Conservation (phyloP, 495 filamentous ascomycete species). For the Penicillium desertorum region DNA sequence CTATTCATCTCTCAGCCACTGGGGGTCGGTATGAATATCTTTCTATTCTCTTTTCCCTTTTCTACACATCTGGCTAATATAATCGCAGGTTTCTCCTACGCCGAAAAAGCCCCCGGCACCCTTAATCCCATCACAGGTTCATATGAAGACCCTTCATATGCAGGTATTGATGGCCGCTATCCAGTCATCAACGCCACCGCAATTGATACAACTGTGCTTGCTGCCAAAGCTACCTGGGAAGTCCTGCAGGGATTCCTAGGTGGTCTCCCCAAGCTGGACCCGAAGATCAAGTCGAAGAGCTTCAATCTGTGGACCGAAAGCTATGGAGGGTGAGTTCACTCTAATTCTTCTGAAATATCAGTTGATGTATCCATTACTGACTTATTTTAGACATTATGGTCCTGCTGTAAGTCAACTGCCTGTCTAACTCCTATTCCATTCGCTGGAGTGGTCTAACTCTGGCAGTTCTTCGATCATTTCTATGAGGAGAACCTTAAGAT, state of each 20-base stretch:
- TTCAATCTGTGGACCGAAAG: constrained; percentile 55
- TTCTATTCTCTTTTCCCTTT: neutral
- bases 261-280: constrained; percentile 47
- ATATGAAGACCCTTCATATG: constrained; percentile 42
- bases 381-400: constrained; percentile 44
- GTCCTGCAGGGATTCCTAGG: constrained; percentile 58
- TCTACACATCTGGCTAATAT: neutral
- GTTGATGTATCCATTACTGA: constrained; percentile 12
- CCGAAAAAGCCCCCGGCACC: constrained; percentile 40
- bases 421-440: constrained; percentile 38
- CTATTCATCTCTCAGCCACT: constrained; percentile 71
- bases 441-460: constrained; percentile 19
- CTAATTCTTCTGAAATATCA: constrained; percentile 19
- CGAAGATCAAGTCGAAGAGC: constrained; percentile 52
- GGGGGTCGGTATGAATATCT: constrained; percentile 45
- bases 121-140: constrained; percentile 46
- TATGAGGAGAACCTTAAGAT: constrained; percentile 60
- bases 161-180: constrained; percentile 48
- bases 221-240: constrained; percentile 55
- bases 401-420: constrained; percentile 42
- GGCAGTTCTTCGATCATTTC: constrained; percentile 54
- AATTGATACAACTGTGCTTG: constrained; percentile 54
- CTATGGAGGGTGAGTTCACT: constrained; percentile 60
- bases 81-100: constrained; percentile 54
- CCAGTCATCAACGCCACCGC: constrained; percentile 47